Evolutionary conservation across 129 eudicot genomes (phyloP).

Genomic region (Ambrosia artemisiifolia): DNA sequence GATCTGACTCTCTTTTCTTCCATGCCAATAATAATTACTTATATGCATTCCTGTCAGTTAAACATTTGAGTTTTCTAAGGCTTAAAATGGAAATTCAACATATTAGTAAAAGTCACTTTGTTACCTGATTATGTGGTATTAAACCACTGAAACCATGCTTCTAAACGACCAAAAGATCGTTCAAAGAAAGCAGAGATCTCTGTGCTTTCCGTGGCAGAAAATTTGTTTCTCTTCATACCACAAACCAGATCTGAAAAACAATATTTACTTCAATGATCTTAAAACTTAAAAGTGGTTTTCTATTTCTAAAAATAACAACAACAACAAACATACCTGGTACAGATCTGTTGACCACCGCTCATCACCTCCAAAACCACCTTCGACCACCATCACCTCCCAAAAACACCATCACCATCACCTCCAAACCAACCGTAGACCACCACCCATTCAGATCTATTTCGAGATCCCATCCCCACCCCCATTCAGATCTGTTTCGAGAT

Average conservation of each 20-base stretch:
- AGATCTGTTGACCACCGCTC: too few species aligned
- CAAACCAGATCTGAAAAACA: slow-evolving; percentile 60
- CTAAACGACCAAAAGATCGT: slow-evolving; percentile 80
- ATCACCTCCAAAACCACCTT: too few species aligned
- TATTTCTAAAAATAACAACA: background rate
- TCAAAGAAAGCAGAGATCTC: slow-evolving; percentile 69
- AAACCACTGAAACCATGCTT: slow-evolving; percentile 99
- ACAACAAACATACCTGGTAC: too few species aligned
- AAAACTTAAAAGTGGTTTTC: background rate
- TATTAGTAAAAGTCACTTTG: background rate
- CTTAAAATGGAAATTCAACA: slow-evolving; percentile 6
- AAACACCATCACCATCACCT: too few species aligned
- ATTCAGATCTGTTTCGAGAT: too few species aligned
- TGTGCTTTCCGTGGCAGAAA: slow-evolving; percentile 43
- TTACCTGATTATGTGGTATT: slow-evolving; percentile 93
- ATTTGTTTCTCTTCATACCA: slow-evolving; percentile 58
- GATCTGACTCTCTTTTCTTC: slow-evolving; percentile 71
- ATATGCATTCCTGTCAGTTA: slow-evolving; percentile 50
- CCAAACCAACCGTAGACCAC: too few species aligned
- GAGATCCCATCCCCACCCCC: too few species aligned
- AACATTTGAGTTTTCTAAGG: background rate
- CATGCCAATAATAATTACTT: slow-evolving; percentile 93
- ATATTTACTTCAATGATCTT: background rate
- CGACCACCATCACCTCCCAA: too few species aligned
- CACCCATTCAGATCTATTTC: too few species aligned